These are phyloP conservation scores for Colletotrichum karsti DNA, from an alignment of 2,329 filamentous ascomycete genomes.

Conservation along the genomic window DNA sequence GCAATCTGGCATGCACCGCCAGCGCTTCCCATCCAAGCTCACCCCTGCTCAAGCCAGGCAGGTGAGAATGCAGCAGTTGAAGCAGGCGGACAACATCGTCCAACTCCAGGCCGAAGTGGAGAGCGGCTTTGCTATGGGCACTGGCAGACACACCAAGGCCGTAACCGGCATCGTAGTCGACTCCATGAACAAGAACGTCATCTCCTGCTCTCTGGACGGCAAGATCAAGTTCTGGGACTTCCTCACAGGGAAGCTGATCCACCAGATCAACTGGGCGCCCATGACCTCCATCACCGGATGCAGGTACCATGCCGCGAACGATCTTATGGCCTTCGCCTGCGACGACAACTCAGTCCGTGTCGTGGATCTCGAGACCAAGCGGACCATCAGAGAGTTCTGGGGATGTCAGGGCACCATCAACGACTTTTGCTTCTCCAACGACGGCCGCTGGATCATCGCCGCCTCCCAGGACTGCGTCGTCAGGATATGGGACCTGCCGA, in stretches of 20 bases:
- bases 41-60: conserved; percentile 83
- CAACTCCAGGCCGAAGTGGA: conserved; percentile 59
- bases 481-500: conserved; percentile 94
- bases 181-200: conserved; percentile 83
- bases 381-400: conserved; percentile 92
- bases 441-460: conserved; percentile 93
- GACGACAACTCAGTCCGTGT: conserved; percentile 89
- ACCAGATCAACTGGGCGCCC: conserved; percentile 85
- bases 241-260: conserved; percentile 77
- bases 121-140: conserved; percentile 54
- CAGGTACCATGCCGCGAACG: conserved; percentile 83
- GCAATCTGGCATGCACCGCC: conserved; percentile 89
- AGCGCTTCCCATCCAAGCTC: conserved; percentile 83
- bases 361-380: conserved; percentile 89
- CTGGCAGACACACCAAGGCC: conserved; percentile 80
- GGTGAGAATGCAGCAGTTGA: conserved; percentile 71
- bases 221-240: conserved; percentile 99
- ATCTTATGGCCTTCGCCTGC: conserved; percentile 88
- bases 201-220: conserved; percentile 90
- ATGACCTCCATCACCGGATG: conserved; percentile 80
- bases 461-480: conserved; percentile 83
- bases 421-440: conserved; percentile 88
- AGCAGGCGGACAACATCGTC: conserved; percentile 64
- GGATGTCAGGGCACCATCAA: conserved; percentile 78
- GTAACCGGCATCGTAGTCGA: conserved; percentile 91